Conservation (phyloP, 164 flowering plant genomes). For the Santalum album region DNA sequence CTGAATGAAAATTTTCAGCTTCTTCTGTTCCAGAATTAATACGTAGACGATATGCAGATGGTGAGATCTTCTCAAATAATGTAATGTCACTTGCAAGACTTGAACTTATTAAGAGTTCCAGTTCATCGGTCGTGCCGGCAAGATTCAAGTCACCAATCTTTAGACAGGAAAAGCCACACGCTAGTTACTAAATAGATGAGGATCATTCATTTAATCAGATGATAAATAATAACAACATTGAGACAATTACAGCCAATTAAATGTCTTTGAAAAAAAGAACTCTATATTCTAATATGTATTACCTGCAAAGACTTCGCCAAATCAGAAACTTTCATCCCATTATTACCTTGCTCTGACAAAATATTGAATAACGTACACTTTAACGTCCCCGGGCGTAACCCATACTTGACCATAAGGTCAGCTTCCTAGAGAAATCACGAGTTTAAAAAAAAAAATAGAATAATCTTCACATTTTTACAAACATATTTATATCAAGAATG, state of each 20-base stretch:
- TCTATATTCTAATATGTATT: conserved; percentile 8
- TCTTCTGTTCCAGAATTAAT: conserved; percentile 26
- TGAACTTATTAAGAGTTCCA: conserved; percentile 54
- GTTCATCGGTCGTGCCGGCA: conserved; percentile 35
- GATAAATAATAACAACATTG: background rate
- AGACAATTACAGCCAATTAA: background rate
- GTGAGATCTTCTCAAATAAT: conserved; percentile 86
- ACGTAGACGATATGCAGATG: conserved; percentile 75
- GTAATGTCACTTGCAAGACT: conserved; percentile 89
- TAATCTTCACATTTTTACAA: no score
- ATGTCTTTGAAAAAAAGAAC: background rate
- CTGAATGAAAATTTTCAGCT: conserved; percentile 33
- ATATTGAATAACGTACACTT: conserved; percentile 72
- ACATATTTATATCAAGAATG: no score
- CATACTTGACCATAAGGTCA: conserved; percentile 46
- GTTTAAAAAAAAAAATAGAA: no score
- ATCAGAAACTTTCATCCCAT: conserved; percentile 65
- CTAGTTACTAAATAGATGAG: background rate
- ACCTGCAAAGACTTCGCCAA: conserved; percentile 60
- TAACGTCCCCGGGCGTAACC: conserved; percentile 65
- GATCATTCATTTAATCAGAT: background rate
- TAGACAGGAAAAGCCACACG: conserved; percentile 17
- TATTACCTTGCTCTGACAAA: conserved; percentile 58
- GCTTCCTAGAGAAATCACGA: conserved; percentile 41
- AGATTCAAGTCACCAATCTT: conserved; percentile 70